These are phyloP conservation scores for Botrytis medusae DNA, from an alignment of 2,329 filamentous ascomycete species.

Conservation along the genomic window DNA sequence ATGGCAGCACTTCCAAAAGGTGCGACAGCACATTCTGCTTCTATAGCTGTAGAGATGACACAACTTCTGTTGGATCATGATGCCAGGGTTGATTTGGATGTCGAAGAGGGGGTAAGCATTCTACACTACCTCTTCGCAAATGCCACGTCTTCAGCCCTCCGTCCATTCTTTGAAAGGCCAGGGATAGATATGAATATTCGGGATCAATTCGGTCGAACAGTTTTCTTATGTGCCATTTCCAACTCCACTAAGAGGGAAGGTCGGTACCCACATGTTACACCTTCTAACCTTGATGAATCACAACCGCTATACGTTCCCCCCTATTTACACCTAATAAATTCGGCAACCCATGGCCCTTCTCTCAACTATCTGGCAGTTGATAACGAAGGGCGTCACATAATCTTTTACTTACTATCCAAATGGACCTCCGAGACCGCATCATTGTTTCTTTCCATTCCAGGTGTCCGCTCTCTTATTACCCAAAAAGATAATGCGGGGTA, in stretches of 20 bases:
- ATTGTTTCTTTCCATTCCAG: background rate
- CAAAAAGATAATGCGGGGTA: conserved; percentile 25
- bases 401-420: background rate
- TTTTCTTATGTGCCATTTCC: background rate
- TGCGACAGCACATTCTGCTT: background rate
- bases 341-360: background rate
- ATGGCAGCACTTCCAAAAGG: background rate
- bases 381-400: background rate
- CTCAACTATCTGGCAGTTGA: conserved; percentile 4
- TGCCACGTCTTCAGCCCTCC: background rate
- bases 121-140: conserved; percentile 2
- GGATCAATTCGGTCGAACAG: background rate
- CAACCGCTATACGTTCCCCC: background rate
- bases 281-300: background rate
- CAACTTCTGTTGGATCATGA: conserved; percentile 8
- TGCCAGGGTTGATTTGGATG: background rate
- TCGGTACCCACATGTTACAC: background rate
- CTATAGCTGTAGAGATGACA: background rate
- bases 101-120: background rate
- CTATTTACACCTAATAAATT: background rate
- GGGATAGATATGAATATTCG: background rate
- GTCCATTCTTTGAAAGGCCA: background rate
- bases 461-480: background rate
- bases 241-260: background rate
- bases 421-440: background rate